These are phyloP conservation scores for Lophiostoma macrostomum DNA, from an alignment of 495 filamentous ascomycete genomes.

Conservation along the genomic window DNA sequence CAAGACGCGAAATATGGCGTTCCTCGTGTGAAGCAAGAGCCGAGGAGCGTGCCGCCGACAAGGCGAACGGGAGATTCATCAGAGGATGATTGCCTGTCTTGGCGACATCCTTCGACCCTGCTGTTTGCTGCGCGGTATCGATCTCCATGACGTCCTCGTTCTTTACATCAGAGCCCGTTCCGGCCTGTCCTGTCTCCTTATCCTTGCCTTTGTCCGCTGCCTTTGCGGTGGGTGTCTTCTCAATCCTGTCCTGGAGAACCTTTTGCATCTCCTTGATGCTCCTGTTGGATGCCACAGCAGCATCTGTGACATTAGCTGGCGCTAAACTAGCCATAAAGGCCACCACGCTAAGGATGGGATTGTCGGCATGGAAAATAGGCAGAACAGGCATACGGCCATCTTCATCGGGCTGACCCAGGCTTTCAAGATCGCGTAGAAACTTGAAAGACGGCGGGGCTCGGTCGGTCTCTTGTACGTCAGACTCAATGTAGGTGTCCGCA, in stretches of 20 bases:
- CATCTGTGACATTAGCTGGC: conserved; percentile 82
- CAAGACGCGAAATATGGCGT: conserved; percentile 88
- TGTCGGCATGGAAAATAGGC: conserved; percentile 84
- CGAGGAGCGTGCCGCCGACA: conserved; percentile 78
- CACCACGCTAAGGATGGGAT: conserved; percentile 92
- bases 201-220: conserved; percentile 52
- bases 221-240: conserved; percentile 49
- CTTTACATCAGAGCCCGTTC: conserved; percentile 52
- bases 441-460: conserved; percentile 48
- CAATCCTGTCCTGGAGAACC: conserved; percentile 68
- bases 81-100: conserved; percentile 40
- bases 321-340: conserved; percentile 86
- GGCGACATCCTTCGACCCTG: neutral
- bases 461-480: conserved; percentile 49
- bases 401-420: too few species aligned
- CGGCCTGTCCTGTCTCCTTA: conserved; percentile 42
- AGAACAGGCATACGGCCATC: conserved; percentile 77
- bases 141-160: conserved; percentile 68
- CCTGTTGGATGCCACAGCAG: conserved; percentile 66
- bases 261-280: conserved; percentile 80
- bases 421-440: conserved; percentile 50
- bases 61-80: conserved; percentile 75
- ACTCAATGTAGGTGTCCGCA: conserved; percentile 45
- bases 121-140: conserved; percentile 43
- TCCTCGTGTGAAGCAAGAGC: conserved; percentile 93